These are phyloP conservation scores for Tetratostichococcus sp. DNA, from an alignment of 139 green algal species.

Conservation along the genomic window DNA sequence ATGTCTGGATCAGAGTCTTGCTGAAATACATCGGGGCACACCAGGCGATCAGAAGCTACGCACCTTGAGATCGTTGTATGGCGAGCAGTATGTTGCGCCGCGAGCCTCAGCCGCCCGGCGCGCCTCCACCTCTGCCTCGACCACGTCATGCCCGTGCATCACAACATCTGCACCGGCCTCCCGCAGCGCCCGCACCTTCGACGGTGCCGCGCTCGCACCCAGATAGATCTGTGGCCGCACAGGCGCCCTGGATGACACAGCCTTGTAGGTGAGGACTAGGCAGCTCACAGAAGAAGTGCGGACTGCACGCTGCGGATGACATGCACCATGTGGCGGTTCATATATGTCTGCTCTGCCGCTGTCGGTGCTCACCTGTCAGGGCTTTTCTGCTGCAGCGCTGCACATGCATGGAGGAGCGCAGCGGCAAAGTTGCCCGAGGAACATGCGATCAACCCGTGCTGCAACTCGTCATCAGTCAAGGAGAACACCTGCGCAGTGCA, in stretches of 20 bases:
- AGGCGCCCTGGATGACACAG: neutral
- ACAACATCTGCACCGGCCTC: constrained; percentile 20
- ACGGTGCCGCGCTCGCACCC: constrained; percentile 25
- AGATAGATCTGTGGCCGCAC: constrained; percentile 40
- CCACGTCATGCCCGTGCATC: constrained; percentile 32
- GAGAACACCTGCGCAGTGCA: constrained; percentile 33
- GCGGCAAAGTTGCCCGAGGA: constrained; percentile 66
- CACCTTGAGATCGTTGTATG: constrained; percentile 58
- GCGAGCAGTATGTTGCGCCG: constrained; percentile 36
- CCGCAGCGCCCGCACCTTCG: constrained; percentile 41
- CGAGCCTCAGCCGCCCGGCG: constrained; percentile 16
- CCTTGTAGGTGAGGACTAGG: neutral
- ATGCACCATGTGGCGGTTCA: no score
- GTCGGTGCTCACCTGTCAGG: no score
- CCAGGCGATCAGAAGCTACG: no score
- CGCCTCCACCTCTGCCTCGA: constrained; percentile 43
- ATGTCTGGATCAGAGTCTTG: no score
- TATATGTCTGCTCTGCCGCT: no score
- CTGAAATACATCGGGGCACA: no score
- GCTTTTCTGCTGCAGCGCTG: neutral
- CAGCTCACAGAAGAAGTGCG: no score
- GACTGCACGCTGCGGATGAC: no score
- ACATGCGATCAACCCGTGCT: constrained; percentile 35
- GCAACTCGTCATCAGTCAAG: constrained; percentile 16
- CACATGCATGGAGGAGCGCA: constrained; percentile 48